Conservation (phyloP, 805 yeast genomes). For the Wickerhamiella azymoides region DNA sequence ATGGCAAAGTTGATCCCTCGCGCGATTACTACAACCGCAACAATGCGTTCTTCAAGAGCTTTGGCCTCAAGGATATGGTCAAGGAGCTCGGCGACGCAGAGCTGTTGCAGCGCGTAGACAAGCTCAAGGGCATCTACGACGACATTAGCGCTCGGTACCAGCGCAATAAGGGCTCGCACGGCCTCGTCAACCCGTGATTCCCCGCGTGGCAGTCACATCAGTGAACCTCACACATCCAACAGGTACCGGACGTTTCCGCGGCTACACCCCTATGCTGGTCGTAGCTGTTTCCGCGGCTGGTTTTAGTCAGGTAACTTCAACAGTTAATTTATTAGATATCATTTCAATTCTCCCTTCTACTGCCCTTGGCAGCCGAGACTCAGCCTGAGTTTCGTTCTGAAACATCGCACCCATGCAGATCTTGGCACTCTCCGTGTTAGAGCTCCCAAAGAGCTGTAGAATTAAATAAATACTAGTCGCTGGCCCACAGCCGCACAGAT, state of each 20-base stretch:
- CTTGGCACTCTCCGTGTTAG: too few species aligned
- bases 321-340: too few species aligned
- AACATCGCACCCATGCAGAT: too few species aligned
- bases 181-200: conserved; percentile 1
- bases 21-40: conserved; percentile 13
- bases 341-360: too few species aligned
- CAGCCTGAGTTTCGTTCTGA: too few species aligned
- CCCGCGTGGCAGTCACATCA: too few species aligned
- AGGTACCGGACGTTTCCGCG: conserved; percentile 7
- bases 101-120: conserved; percentile 9
- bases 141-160: conserved; percentile 14
- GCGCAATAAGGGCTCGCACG: conserved; percentile 9
- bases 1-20: conserved; percentile 1
- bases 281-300: conserved; percentile 10
- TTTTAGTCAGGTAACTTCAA: not conserved
- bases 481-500: conserved; percentile 45
- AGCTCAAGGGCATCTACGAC: conserved; percentile 10
- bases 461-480: too few species aligned
- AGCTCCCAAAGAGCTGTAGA: too few species aligned
- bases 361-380: too few species aligned
- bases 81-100: conserved; percentile 5
- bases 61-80: conserved; percentile 9
- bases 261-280: conserved; percentile 1
- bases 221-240: not conserved
- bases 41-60: conserved; percentile 13